A percentile compares a stretch with the other conserved stretches of the same genome.
phyloP scores from a whole-genome alignment of 306 rosid genomes.

The Arachis hypogaea region DNA sequence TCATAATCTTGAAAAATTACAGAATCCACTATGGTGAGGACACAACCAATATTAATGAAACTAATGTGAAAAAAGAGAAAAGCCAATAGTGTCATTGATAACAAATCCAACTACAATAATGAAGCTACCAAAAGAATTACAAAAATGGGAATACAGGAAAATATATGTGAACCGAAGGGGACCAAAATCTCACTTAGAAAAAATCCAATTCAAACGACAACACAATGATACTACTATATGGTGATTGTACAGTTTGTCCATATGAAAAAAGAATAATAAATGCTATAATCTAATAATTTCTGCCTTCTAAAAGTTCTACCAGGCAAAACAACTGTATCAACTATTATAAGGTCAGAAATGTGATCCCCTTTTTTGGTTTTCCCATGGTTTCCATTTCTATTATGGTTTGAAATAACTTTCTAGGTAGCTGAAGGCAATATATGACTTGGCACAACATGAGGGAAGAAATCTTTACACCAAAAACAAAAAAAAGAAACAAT shows the following conservation, averaged over 20 bases:
- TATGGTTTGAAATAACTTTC: constrained; percentile 27
- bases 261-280: constrained; percentile 49
- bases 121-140: neutral
- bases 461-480: constrained; percentile 45
- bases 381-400: constrained; percentile 17
- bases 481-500: constrained; percentile 17
- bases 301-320: constrained; percentile 40
- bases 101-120: neutral
- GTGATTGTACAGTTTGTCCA: constrained; percentile 46
- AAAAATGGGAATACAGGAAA: constrained; percentile 16
- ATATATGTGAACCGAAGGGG: neutral
- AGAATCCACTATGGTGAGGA: neutral
- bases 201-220: constrained; percentile 41
- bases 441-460: constrained; percentile 49
- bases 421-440: constrained; percentile 14
- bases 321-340: constrained; percentile 39
- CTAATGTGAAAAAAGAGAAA: neutral
- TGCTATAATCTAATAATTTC: constrained; percentile 44
- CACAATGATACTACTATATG: constrained; percentile 25
- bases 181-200: constrained; percentile 30
- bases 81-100: neutral
- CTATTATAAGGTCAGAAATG: constrained; percentile 34
- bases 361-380: constrained; percentile 23
- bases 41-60: neutral
- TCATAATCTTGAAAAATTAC: neutral